Base-by-base conservation (phyloP, 768 basidiomycete genomes). In the Candolleomyces eurysporus region DNA sequence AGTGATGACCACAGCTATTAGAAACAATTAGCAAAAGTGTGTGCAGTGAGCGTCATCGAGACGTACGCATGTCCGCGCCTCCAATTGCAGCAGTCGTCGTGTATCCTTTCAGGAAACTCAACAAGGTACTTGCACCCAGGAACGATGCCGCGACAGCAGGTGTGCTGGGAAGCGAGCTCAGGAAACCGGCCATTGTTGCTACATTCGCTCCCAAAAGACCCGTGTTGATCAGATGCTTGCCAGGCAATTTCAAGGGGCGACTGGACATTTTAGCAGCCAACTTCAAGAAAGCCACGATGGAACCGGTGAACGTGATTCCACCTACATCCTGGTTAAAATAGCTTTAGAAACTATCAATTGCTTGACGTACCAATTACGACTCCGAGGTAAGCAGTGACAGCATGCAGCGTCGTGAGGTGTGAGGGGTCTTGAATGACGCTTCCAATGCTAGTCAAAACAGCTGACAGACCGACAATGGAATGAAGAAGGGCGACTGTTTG, bases 51-150 rank as follows among this genome's bases (percentile, higher is more conserved):
- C 17, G 39, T 26, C 61, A 59, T 21, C 50, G 62, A 42, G 21
- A 81, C 90, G 59, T 67, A 93, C 92, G 93, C 93, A 95, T 95
- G 69, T 95, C 93, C 30, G 93, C 93, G 11, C 93, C 93, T 55
- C 93, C 93, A 63, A 95, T 92, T n/a, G 93, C 91, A 13, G 93
- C 90, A 9, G 92, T 94, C 2, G 91, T 91, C 0, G 93, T 95
- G 72, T 81, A 90, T 5, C 93, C 93, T 69, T 92, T 92, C 63
- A 90, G 81, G 73, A 94, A 94, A 68, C 91, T 93, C 57, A 95
- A 77, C 2, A 85, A 63, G 1, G 93, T 79, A 66, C 91, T 94
- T 17, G 82, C 82, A 46, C 87, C 84, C 1, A 95, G 78, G 75
- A 88, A 94, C 5, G 86, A 86, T 3, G 92, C 93, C 17, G 92